Percentiles rank a stretch among this genome's conserved stretches.
Evolutionary conservation across 23 red algal genomes (phyloP).

Genomic region (Gracilaria vermiculophylla): DNA sequence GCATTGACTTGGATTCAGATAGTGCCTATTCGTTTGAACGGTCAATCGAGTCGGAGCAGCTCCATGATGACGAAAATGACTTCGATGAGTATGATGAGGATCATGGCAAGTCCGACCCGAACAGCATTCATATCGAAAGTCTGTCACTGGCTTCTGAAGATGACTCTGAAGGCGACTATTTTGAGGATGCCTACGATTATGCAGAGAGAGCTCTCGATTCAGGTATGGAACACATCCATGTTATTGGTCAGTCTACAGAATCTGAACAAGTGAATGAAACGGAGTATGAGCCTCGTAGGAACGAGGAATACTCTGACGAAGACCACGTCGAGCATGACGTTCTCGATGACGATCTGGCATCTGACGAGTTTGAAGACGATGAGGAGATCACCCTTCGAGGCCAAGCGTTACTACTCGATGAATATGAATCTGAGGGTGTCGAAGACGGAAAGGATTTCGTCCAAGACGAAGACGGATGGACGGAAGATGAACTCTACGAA

Average conservation of each 20-base stretch:
- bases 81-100: background rate
- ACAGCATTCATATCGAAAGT: background rate
- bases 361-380: background rate
- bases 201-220: background rate
- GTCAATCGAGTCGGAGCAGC: background rate
- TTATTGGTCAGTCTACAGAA: background rate
- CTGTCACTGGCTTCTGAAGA: background rate
- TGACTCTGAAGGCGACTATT: background rate
- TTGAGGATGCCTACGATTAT: background rate
- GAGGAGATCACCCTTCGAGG: background rate
- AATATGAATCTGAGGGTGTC: background rate
- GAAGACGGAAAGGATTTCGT: background rate
- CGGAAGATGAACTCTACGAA: conserved; percentile 15
- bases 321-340: background rate
- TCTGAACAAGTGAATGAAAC: background rate
- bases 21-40: background rate
- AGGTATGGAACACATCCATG: background rate
- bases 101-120: background rate
- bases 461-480: background rate
- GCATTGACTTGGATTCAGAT: background rate
- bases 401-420: background rate
- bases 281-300: background rate
- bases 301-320: background rate
- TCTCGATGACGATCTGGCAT: background rate
- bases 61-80: background rate